Conservation (phyloP, 2,329 filamentous ascomycete species). For the Claviceps humidiphila region DNA sequence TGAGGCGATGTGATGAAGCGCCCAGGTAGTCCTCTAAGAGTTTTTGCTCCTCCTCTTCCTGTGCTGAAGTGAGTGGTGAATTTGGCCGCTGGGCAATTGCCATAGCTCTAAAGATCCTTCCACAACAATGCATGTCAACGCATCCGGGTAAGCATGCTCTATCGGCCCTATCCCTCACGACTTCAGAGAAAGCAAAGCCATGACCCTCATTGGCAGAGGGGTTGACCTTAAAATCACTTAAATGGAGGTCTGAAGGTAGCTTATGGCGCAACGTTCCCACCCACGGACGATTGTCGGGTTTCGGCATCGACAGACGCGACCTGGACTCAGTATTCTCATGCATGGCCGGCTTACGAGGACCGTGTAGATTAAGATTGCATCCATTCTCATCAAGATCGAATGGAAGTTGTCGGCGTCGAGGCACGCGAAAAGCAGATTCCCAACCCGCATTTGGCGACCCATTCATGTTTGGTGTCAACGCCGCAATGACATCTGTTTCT, state of each 20-base stretch:
- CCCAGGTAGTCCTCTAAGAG: conserved; percentile 46
- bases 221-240: conserved; percentile 75
- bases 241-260: conserved; percentile 41
- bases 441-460: not conserved
- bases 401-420: conserved; percentile 29
- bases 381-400: conserved; percentile 18
- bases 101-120: conserved; percentile 54
- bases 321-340: not conserved
- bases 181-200: conserved; percentile 60
- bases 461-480: not conserved
- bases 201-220: conserved; percentile 56
- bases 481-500: not conserved
- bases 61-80: conserved; percentile 20
- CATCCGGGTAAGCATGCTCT: conserved; percentile 63
- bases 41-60: conserved; percentile 29
- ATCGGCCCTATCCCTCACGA: conserved; percentile 56
- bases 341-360: not conserved
- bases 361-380: conserved; percentile 5
- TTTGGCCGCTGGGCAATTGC: conserved; percentile 38
- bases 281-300: not conserved
- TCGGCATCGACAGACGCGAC: not conserved
- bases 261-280: conserved; percentile 38
- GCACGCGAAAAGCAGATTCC: conserved; percentile 16
- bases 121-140: conserved; percentile 63
- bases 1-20: conserved; percentile 44